Conservation (phyloP, 441 rosid species). For the Euphorbia schlechtendalii region DNA sequence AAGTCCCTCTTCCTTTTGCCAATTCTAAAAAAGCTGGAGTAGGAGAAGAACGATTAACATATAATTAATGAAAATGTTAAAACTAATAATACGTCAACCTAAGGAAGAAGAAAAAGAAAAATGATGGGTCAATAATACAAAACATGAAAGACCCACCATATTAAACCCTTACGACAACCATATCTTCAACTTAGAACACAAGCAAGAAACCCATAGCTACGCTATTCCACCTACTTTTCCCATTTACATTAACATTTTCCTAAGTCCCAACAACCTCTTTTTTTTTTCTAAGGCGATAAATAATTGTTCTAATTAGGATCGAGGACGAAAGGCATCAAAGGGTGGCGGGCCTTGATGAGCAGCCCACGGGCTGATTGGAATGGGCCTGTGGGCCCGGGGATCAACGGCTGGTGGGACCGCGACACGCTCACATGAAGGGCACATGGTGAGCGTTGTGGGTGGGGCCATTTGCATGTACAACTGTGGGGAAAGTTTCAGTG, state of each 20-base stretch:
- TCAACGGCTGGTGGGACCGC: conserved; percentile 43
- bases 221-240: conserved; percentile 6
- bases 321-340: conserved; percentile 48
- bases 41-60: conserved; percentile 9
- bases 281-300: not conserved
- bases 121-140: conserved; percentile 33
- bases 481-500: conserved; percentile 87
- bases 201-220: not conserved
- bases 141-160: conserved; percentile 47
- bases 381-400: conserved; percentile 33
- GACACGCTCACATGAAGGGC: conserved; percentile 93
- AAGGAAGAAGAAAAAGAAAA: not conserved
- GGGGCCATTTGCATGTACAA: conserved; percentile 96
- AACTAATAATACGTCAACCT: conserved; percentile 23
- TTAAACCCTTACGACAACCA: conserved; percentile 34
- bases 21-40: not conserved
- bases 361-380: conserved; percentile 57
- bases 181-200: conserved; percentile 28
- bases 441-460: conserved; percentile 95
- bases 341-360: conserved; percentile 28
- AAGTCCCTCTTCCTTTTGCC: conserved; percentile 11
- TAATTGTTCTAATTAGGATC: conserved; percentile 22
- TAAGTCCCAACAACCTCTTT: conserved; percentile 3
- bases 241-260: conserved; percentile 14
- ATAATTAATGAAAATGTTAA: conserved; percentile 9